Evolutionary conservation across 345 rosid genomes (phyloP).

Genomic region (Populus tremula): DNA sequence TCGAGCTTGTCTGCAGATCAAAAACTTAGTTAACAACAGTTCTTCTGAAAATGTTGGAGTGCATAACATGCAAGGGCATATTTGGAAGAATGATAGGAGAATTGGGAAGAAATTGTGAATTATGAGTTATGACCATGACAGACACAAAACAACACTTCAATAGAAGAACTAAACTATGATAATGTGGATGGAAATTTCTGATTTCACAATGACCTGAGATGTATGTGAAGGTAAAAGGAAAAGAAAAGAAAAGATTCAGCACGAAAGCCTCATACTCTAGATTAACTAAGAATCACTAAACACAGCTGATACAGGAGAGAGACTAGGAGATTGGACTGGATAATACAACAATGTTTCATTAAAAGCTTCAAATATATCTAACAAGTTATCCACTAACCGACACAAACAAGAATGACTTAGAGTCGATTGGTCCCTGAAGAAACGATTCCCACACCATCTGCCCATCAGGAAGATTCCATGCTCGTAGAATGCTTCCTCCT

Average conservation of each 20-base stretch:
- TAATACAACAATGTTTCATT: neutral
- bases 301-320: neutral
- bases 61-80: neutral
- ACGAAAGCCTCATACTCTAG: neutral
- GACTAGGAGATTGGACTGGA: too few species aligned
- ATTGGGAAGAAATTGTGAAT: neutral
- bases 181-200: neutral
- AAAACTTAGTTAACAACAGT: constrained; percentile 13
- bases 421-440: constrained; percentile 51
- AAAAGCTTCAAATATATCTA: neutral
- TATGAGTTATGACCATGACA: neutral
- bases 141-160: neutral
- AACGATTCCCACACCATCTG: constrained; percentile 95
- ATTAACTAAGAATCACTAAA: neutral
- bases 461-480: constrained; percentile 99
- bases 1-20: constrained; percentile 55
- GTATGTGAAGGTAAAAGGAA: neutral
- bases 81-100: neutral
- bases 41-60: neutral
- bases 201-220: neutral
- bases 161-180: neutral
- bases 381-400: constrained; percentile 45
- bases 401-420: constrained; percentile 59
- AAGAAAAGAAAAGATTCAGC: neutral
- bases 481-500: constrained; percentile 72